A percentile compares a stretch with the other conserved stretches of the same genome.
phyloP scores from a whole-genome alignment of 164 flowering plant genomes.

The Umbilicus rupestris region DNA sequence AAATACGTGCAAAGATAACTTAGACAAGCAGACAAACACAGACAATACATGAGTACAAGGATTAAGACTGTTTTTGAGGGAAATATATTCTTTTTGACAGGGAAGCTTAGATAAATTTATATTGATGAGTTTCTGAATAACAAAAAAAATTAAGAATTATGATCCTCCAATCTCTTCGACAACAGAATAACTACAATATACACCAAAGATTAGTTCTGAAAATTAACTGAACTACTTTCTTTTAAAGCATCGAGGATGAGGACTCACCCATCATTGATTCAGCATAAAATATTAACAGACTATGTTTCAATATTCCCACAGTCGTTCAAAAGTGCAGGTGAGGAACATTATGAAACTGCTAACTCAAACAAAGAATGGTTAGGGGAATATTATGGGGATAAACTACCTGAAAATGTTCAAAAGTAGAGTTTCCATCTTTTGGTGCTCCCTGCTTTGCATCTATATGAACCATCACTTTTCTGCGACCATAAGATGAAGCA shows the following conservation, averaged over 20 bases:
- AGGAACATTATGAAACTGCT: no score
- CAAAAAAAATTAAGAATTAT: no score
- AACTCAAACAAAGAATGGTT: background rate
- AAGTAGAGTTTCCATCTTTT: conserved; percentile 80
- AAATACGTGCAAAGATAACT: background rate
- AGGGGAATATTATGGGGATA: conserved; percentile 8
- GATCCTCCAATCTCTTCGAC: no score
- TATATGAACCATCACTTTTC: conserved; percentile 94
- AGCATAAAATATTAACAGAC: no score
- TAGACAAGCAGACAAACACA: background rate
- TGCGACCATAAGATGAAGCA: conserved; percentile 28
- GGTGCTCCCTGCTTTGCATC: conserved; percentile 98
- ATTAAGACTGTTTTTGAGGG: background rate
- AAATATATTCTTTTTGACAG: background rate
- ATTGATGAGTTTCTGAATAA: no score
- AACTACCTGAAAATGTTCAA: conserved; percentile 85
- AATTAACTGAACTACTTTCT: background rate
- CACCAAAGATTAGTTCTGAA: no score
- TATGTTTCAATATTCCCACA: no score
- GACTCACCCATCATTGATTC: no score
- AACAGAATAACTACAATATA: no score
- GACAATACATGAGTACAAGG: background rate
- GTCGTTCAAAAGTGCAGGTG: background rate
- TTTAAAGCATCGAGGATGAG: no score
- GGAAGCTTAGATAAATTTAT: background rate